Evolutionary conservation across 805 yeast species (phyloP), one percentile per base, ranked within the genome.

Genomic region (Candida glaebosa): DNA sequence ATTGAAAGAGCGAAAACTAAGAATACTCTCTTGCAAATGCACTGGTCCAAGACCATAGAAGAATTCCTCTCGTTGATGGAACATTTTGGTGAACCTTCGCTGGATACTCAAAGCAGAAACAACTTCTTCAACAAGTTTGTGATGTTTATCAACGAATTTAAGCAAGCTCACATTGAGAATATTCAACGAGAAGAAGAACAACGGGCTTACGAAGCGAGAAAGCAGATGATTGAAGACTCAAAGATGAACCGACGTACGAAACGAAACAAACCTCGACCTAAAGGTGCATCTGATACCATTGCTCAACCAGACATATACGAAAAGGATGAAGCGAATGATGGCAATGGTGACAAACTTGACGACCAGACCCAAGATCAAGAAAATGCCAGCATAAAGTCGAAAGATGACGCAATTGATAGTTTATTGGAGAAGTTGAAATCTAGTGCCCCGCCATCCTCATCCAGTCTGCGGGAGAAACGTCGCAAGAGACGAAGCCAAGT

Each of bases 81-180:
- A 47, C 81, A 77, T 51, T 93, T 87, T 57, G 98, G 97, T n/a
- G 99, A 93, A 62, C 95, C 87, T 58, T 73, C 85, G 1, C 63
- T 60, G 6, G 97, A 91, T 59, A 67, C 76, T 30, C 69, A 72
- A 49, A 77, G 90, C 14, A 76, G 83, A 40, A 76, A 78, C 45
- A 65, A 81, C 0, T 91, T 93, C 53, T 87, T 91, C 57, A 73
- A 69, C 46, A 87, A 87, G 58, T 85, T 93, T 62, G 75, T 84
- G n/a, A 77, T 79, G 39, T 93, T 93, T 60, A 77, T 87, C 1
- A 68, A 67, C 30, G 95, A 87, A 53, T 95, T 84, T 64, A 80
- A 84, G 57, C 82, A 77, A 53, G 96, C 91, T 1, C 83, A 83
- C 39, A 68, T 73, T 22, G 96, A 90, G 50, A 93, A 95, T 53